Conservation (phyloP, 176 grass and related monocot genomes). For the Aegilops sharonensis region DNA sequence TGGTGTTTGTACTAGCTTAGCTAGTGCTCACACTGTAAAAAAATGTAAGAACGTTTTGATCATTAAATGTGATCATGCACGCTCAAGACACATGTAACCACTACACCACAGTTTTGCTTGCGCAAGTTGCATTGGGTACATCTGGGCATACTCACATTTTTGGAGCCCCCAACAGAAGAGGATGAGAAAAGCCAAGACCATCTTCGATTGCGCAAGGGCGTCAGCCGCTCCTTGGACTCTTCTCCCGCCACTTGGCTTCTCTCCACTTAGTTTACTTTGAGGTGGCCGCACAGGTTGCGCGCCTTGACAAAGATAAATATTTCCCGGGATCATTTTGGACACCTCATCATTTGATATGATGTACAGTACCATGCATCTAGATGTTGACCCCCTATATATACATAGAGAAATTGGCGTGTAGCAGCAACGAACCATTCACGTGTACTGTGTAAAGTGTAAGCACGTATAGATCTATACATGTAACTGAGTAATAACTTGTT, state of each 20-base stretch:
- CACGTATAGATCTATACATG: too few relatives aligned
- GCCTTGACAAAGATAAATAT: conserved; percentile 6
- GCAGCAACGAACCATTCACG: neutral
- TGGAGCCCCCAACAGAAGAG: neutral
- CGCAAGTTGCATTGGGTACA: conserved; percentile 15
- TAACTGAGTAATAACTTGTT: neutral
- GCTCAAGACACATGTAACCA: neutral
- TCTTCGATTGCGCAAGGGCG: neutral
- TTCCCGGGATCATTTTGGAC: conserved; percentile 4
- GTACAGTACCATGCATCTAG: neutral
- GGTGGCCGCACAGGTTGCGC: neutral
- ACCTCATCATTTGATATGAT: neutral
- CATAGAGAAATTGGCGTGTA: neutral
- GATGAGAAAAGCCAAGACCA: neutral
- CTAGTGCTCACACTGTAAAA: too few relatives aligned
- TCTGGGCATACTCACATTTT: neutral
- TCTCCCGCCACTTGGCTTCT: neutral
- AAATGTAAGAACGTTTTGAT: too few relatives aligned
- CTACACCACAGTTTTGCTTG: neutral
- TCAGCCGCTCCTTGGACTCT: neutral
- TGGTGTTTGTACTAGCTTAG: neutral
- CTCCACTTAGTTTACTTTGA: neutral
- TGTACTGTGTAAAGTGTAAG: neutral
- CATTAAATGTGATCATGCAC: neutral
- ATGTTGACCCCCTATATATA: neutral